Conservation (phyloP, 768 basidiomycete species). For the Scleroderma bovista region DNA sequence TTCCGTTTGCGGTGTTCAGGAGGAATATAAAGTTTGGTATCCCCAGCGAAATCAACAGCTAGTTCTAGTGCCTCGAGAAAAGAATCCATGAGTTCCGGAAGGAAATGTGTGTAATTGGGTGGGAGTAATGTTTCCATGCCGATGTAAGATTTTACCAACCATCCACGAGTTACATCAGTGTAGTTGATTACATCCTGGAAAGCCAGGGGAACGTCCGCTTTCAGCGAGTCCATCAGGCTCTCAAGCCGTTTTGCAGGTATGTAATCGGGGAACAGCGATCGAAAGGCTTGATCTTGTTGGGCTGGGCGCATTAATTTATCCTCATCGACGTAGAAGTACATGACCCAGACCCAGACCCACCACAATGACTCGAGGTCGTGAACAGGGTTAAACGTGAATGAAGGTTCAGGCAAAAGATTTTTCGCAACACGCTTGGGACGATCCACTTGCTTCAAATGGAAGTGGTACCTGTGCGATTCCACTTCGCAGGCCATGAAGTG, state of each 20-base stretch:
- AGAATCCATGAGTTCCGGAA: background rate
- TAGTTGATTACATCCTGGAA: constrained; percentile 4
- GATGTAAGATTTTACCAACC: background rate
- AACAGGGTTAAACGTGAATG: background rate
- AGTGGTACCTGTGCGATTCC: background rate
- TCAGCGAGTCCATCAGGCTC: background rate
- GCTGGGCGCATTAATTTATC: background rate
- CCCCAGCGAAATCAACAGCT: background rate
- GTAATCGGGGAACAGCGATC: background rate
- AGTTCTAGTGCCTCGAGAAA: background rate
- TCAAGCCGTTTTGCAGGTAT: background rate
- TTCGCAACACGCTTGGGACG: background rate
- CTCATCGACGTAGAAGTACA: constrained; percentile 1
- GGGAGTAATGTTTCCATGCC: too few relatives aligned
- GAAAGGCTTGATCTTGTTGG: background rate
- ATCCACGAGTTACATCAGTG: constrained; percentile 1
- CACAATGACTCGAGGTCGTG: constrained; percentile 2
- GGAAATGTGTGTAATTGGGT: constrained; percentile 11
- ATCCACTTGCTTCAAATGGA: background rate
- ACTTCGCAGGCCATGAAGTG: too few relatives aligned
- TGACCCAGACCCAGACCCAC: background rate
- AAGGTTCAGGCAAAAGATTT: background rate
- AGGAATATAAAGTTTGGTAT: background rate
- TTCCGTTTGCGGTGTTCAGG: background rate
- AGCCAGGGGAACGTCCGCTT: background rate